phyloP scores from a whole-genome alignment of 1,284 basidiomycete genomes.

The Trametes hirsuta region DNA sequence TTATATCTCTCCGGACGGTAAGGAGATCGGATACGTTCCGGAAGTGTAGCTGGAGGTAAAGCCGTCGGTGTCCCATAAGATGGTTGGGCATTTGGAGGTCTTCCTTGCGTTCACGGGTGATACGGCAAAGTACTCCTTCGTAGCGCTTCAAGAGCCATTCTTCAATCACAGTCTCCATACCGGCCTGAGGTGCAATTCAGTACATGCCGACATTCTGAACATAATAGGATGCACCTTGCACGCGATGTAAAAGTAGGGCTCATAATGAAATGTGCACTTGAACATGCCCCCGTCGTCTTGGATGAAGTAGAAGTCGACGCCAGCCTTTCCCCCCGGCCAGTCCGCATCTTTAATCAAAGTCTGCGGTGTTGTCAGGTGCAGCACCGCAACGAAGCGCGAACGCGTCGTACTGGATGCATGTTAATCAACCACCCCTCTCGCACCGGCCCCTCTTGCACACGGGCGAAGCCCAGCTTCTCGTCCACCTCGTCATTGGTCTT shows the following conservation, averaged over 20 bases:
- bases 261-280: constrained; percentile 91
- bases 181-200: constrained; percentile 52
- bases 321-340: constrained; percentile 81
- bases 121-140: constrained; percentile 83
- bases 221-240: constrained; percentile 73
- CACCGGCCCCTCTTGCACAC: constrained; percentile 73
- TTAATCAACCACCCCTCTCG: constrained; percentile 96
- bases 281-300: constrained; percentile 97
- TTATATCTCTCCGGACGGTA: constrained; percentile 83
- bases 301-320: constrained; percentile 98
- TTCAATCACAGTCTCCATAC: constrained; percentile 90
- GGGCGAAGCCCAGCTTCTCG: constrained; percentile 88
- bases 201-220: not conserved
- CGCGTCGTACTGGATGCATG: constrained; percentile 88
- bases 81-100: constrained; percentile 97
- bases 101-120: constrained; percentile 87
- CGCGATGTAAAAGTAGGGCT: constrained; percentile 94
- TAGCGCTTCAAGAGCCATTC: constrained; percentile 96
- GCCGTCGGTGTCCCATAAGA: constrained; percentile 87
- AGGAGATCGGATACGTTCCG: constrained; percentile 93
- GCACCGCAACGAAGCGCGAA: not conserved
- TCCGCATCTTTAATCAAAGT: constrained; percentile 87
- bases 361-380: constrained; percentile 39
- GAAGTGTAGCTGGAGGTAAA: constrained; percentile 91
- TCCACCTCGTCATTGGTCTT: constrained; percentile 86